Percentiles rank a stretch among this genome's conserved stretches.
These are phyloP conservation scores for Cymodocea nodosa DNA, from an alignment of 116 monocot species.

Conservation along the genomic window DNA sequence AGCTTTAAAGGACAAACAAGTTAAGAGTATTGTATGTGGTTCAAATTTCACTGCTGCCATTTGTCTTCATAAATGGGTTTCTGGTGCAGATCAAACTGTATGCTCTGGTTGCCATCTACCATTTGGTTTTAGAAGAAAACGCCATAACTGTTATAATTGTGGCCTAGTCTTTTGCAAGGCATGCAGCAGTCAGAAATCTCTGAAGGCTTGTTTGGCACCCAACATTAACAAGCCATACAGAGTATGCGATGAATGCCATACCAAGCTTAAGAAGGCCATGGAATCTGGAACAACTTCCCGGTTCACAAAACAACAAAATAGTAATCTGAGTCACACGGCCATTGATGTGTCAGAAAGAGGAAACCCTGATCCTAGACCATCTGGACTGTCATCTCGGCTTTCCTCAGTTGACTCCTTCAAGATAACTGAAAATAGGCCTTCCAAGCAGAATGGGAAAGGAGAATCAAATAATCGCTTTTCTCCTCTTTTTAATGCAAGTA, in stretches of 20 bases:
- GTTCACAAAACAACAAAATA: conserved; percentile 32
- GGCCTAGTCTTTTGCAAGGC: conserved; percentile 83
- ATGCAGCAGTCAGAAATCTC: conserved; percentile 74
- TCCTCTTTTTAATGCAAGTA: conserved; percentile 31
- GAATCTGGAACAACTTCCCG: conserved; percentile 28
- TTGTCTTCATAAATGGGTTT: conserved; percentile 87
- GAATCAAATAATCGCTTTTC: conserved; percentile 34
- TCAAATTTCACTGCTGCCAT: conserved; percentile 89
- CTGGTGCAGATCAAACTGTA: conserved; percentile 68
- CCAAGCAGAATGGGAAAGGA: conserved; percentile 32
- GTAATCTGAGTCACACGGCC: conserved; percentile 20
- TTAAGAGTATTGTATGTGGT: conserved; percentile 84
- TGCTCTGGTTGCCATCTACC: conserved; percentile 78
- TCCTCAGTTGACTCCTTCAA: conserved; percentile 68
- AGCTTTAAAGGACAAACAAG: conserved; percentile 82
- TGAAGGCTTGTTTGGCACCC: conserved; percentile 81
- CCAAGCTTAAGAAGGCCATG: conserved; percentile 44
- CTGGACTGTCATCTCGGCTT: conserved; percentile 33
- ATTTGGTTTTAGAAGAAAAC: conserved; percentile 88
- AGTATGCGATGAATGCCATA: conserved; percentile 79
- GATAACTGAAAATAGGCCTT: conserved; percentile 26
- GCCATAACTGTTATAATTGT: conserved; percentile 95
- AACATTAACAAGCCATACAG: conserved; percentile 68
- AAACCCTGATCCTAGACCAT: background rate
- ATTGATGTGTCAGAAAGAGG: conserved; percentile 42